Base-by-base conservation (phyloP, 805 yeast species). In the Pichia insulana region DNA sequence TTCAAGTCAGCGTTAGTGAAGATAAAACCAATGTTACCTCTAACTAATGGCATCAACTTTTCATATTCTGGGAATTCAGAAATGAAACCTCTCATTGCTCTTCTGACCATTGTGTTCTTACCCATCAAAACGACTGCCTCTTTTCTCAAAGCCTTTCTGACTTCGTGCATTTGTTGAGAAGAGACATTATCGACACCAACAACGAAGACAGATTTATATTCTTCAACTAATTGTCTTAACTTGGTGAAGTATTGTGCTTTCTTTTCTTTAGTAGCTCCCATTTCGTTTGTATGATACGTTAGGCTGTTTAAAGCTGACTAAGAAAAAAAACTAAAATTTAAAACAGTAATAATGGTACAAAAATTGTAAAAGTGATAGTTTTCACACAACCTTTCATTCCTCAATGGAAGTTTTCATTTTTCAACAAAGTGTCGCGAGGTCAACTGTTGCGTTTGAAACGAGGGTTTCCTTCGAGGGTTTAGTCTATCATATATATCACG, bases 31-130 rank as follows among this genome's bases (percentile, higher is more conserved):
- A 92, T 89, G 78, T 92, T 92, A 74, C 98, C 99, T 72, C 71
- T 87, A 70, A 94, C 79, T 77, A 73, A 83, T 58, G 98, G 97
- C 72, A 92, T 75, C 63, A 92, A 71, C 71, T 83, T 88, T 78
- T 92, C 98, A 68, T 69, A 84, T 63, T 92, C 97, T 69, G 97
- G 97, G 73, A 86, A 78, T 68, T 90, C 97, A 63, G 81, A 42
- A 59, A 89, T 67, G 82, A 87, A 86, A 63, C 88, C 92, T 77
- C 98, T 88, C 79, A 92, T 76, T 68, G 98, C 99, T 77, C 97
- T 88, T 79, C 99, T 87, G 58, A 92, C 96, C 97, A 92, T 90
- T 80, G 99, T 92, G 96, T 92, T 92, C 85, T 92, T 92, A 78
- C 99, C 99, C 98, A 92, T 92, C 65, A 92, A 76, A 58, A 92